Base-by-base conservation (phyloP, 805 yeast genomes). In the Lipomyces orientalis region DNA sequence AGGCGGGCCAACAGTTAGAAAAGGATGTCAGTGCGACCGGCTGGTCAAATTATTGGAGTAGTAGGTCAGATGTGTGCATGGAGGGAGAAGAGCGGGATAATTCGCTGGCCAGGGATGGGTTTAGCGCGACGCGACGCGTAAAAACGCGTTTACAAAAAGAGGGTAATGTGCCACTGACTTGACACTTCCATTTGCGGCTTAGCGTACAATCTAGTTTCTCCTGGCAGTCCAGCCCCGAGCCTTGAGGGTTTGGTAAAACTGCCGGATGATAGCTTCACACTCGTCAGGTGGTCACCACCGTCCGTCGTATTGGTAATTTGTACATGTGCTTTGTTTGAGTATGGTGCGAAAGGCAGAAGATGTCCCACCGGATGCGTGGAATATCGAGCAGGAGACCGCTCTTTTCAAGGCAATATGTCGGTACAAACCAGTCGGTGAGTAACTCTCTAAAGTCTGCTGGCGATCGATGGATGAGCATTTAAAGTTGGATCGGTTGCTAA, bases 371-470 rank as follows among this genome's bases (percentile, higher is more conserved):
- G 65, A 65, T 54, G 66, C 56, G 62, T 90, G 95, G 94, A 79
- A 81, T 16, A 74, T 82, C 2, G 87, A 85, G 56, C 89, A 88
- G 66, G 93, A 90, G 74, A 85, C 86, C 43, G 81, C 82, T 68
- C 81, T 90, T 33, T 84, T 89, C 72, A 80, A 85, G 64, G 85
- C 90, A 60, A 81, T 88, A 1, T 86, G 91, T 71, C 87, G 85
- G 73, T 83, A 81, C 78, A 88, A 87, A 75, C 95, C 95, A 0
- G 88, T 87, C 0, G 96, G 96, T 0, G 74, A 76, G 39, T 74
- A 80, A n/a, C 7, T 19, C 12, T 22, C 6, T 19, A 0, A 19
- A 1, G 49, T n/a, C n/a, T 16, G 49, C 29, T 25, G 29, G 3
- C 1, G 29, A 25, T 25, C 29, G 2, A 25, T 25, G 29, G 29